Evolutionary conservation across 306 rosid genomes (phyloP), one percentile per base, ranked within the genome.

Genomic region (Corylus americana): DNA sequence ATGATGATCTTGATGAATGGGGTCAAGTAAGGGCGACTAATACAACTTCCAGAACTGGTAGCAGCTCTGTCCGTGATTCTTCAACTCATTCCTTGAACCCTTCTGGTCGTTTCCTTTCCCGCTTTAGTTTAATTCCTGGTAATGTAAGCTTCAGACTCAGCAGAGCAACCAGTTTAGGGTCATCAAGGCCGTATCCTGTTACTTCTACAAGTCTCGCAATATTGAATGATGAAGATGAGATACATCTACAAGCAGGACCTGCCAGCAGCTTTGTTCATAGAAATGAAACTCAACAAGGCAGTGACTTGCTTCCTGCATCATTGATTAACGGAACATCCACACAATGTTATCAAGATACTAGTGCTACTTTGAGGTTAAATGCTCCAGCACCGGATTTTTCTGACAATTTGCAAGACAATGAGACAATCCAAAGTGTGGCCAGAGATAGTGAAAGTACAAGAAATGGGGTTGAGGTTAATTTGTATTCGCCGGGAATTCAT

Each of bases 151-250:
- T 91, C 84, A 89, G 98, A 77, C 87, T 96, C 48, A 93, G 94
- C 83, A 89, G 99, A 85, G 91, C 99, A 57, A 83, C 88, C 69
- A 93, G 98, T 80, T 86, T 93, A 82, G 96, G 98, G 73, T 96
- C 98, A 53, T 90, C 97, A 37, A 89, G 87, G 79, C 89, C 96
- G 76, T 84, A 79, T 73, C 94, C 98, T 20, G 77, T 80, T 80
- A 86, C 98, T 83, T 81, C 97, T 3, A 80, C 84, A 58, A 78
- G 78, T 85, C 79, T 86, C 80, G 66, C 94, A 16, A 73, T 88
- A 12, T 77, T 89, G 78, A 89, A 93, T 83, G 78, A 81, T 77
- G 97, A 90, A 76, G 93, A 89, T 27, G 94, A 85, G 54, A 83
- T 81, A 78, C 88, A 78, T 83, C 79, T 86, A 55, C 91, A 78